phyloP scores from a whole-genome alignment of 2,329 filamentous ascomycete species.

The Monilinia aucupariae region DNA sequence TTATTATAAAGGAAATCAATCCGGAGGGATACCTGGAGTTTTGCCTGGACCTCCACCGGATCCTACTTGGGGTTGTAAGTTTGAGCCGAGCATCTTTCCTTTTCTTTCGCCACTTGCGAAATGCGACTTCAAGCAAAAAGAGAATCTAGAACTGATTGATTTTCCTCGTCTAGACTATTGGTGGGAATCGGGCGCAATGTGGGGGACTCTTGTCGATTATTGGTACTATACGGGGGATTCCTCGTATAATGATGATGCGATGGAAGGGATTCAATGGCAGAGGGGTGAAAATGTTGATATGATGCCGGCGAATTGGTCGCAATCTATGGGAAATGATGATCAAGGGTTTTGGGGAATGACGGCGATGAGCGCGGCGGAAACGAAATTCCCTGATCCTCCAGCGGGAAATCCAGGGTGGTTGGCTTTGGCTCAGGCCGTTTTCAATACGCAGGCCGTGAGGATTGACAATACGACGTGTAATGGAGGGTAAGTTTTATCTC shows the following conservation, averaged over 20 bases:
- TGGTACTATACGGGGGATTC: conserved; percentile 57
- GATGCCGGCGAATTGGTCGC: conserved; percentile 46
- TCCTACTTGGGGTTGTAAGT: conserved; percentile 33
- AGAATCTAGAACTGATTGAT: not conserved
- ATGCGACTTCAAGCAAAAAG: not conserved
- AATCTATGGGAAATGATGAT: conserved; percentile 37
- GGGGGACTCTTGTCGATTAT: conserved; percentile 55
- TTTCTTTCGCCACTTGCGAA: conserved; percentile 13
- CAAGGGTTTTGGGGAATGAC: conserved; percentile 76
- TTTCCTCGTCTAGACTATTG: conserved; percentile 42
- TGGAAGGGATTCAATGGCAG: conserved; percentile 53
- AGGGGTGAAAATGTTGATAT: conserved; percentile 51
- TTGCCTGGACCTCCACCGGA: conserved; percentile 42
- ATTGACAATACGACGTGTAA: conserved; percentile 69
- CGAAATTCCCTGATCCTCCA: conserved; percentile 65
- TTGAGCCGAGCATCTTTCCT: not conserved
- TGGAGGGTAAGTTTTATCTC: conserved; percentile 40
- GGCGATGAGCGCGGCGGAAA: conserved; percentile 72
- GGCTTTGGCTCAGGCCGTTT: conserved; percentile 71
- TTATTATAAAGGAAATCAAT: conserved; percentile 39
- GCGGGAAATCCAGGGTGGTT: conserved; percentile 65
- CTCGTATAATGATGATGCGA: conserved; percentile 50
- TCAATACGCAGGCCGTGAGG: conserved; percentile 67
- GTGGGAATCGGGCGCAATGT: conserved; percentile 60
- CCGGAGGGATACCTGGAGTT: conserved; percentile 45